Evolutionary conservation across 805 yeast genomes (phyloP).

Genomic region (Candida saitoana): DNA sequence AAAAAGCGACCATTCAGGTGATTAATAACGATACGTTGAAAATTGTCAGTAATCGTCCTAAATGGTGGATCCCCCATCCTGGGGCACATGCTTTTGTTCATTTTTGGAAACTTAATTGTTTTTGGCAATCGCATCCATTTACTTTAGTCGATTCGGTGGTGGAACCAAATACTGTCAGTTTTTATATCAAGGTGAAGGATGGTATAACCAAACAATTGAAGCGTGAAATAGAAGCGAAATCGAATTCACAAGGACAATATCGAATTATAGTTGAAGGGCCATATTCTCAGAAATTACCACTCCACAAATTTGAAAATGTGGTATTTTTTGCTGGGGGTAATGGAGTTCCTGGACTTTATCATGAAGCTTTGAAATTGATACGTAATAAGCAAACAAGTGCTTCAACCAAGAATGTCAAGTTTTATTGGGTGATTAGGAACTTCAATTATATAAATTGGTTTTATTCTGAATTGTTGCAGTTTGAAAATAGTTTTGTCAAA

Average conservation of each 20-base stretch:
- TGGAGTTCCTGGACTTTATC: slow-evolving; percentile 59
- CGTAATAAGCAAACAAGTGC: slow-evolving; percentile 5
- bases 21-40: slow-evolving; percentile 35
- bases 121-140: slow-evolving; percentile 45
- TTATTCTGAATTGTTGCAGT: slow-evolving; percentile 31
- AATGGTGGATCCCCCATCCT: slow-evolving; percentile 33
- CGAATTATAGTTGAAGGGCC: slow-evolving; percentile 58
- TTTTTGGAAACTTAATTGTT: slow-evolving; percentile 29
- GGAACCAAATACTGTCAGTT: slow-evolving; percentile 17
- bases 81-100: slow-evolving; percentile 41
- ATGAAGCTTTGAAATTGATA: slow-evolving; percentile 33
- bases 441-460: slow-evolving; percentile 48
- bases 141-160: slow-evolving; percentile 28
- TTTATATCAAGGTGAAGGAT: slow-evolving; percentile 34
- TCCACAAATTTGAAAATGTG: slow-evolving; percentile 48
- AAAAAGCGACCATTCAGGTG: slow-evolving; percentile 26
- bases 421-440: slow-evolving; percentile 64
- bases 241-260: slow-evolving; percentile 19
- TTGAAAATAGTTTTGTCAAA: slow-evolving; percentile 22
- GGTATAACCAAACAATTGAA: slow-evolving; percentile 34
- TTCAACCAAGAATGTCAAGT: slow-evolving; percentile 24
- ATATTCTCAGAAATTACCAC: slow-evolving; percentile 53
- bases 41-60: slow-evolving; percentile 33
- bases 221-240: slow-evolving; percentile 25
- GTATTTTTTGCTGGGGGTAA: slow-evolving; percentile 70